Conservation (phyloP, 2,329 filamentous ascomycete genomes). For the Aspergillus sp. region DNA sequence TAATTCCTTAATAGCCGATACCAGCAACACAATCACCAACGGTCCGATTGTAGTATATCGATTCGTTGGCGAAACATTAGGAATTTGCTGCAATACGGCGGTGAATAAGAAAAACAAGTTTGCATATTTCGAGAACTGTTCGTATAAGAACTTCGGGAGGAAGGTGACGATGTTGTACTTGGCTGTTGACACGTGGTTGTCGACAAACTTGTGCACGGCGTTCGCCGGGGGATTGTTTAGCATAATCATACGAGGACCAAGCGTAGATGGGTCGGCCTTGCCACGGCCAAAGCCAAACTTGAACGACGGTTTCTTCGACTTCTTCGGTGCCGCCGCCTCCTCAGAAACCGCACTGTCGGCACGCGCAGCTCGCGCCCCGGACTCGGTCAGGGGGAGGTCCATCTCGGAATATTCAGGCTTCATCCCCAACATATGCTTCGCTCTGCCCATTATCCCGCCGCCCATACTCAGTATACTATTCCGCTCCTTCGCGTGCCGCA, state of each 20-base stretch:
- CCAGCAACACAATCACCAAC: conserved; percentile 81
- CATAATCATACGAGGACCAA: conserved; percentile 89
- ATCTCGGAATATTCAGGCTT: conserved; percentile 90
- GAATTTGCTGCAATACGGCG: conserved; percentile 90
- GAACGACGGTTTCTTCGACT: conserved; percentile 72
- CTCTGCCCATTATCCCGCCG: conserved; percentile 79
- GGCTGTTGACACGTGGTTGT: conserved; percentile 96
- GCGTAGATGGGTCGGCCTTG: conserved; percentile 83
- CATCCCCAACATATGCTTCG: conserved; percentile 90
- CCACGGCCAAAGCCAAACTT: conserved; percentile 86
- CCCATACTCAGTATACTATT: conserved; percentile 88
- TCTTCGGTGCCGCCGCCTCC: conserved; percentile 53
- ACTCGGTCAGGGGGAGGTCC: conserved; percentile 91
- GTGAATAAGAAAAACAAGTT: conserved; percentile 99
- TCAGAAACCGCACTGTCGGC: conserved; percentile 47
- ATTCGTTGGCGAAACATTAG: conserved; percentile 91
- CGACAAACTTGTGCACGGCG: conserved; percentile 80
- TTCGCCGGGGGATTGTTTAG: conserved; percentile 97
- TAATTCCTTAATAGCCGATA: conserved; percentile 94
- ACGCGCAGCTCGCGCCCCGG: conserved; percentile 53
- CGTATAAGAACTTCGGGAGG: conserved; percentile 92
- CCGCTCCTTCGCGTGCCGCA: conserved; percentile 66
- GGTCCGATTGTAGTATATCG: conserved; percentile 94
- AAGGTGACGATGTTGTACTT: conserved; percentile 97
- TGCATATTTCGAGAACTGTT: conserved; percentile 99